Evolutionary conservation across 2,329 filamentous ascomycete genomes (phyloP), one percentile per base, ranked within the genome.

Genomic region (Pseudophaeomoniella oleicola): DNA sequence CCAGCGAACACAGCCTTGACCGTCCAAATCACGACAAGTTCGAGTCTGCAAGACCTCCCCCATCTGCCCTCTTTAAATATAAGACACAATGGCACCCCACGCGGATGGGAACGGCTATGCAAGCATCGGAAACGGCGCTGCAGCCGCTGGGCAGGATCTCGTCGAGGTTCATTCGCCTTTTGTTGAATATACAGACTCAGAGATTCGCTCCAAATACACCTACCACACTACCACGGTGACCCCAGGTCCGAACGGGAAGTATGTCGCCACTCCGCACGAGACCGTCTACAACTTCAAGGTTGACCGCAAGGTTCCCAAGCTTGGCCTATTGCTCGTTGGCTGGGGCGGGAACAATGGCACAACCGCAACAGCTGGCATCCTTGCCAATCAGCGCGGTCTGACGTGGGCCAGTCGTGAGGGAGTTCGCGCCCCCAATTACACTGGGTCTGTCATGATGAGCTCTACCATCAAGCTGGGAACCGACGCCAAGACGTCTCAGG

Each of bases 261-360:
- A 80, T 58, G 72, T 87, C 41, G 90, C 86, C 42, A 78, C 75
- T 43, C 90, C 90, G 52, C 81, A 82, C 62, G 81, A 93, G 65
- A 90, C 82, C 44, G 66, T 79, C 49, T 98, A 96, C 61, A 80
- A 94, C 69, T 96, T 98, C 81, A 93, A 94, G 72, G 83, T 92
- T 54, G 81, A 94, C 58, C 85, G 88, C 60, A 83, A 82, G 62
- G 74, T 96, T 41, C 30, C 30, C 30, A 93, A 88, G 71, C 75
- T 85, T 48, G 90, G 90, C 56, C 75, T 94, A 67, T 96, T 98
- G 90, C 73, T 98, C 47, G 88, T 98, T 48, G 90, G 90, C 45
- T 88, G 81, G 77, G 90, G 90, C 62, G 90, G 90, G 55, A 98
- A 98, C 75, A 98, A 98, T 58, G 90, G 90, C 47, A 85, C 85